Percentiles rank a stretch among this genome's conserved stretches.
Conservation (phyloP, 2,329 filamentous ascomycete genomes). For the Penicillium freii region DNA sequence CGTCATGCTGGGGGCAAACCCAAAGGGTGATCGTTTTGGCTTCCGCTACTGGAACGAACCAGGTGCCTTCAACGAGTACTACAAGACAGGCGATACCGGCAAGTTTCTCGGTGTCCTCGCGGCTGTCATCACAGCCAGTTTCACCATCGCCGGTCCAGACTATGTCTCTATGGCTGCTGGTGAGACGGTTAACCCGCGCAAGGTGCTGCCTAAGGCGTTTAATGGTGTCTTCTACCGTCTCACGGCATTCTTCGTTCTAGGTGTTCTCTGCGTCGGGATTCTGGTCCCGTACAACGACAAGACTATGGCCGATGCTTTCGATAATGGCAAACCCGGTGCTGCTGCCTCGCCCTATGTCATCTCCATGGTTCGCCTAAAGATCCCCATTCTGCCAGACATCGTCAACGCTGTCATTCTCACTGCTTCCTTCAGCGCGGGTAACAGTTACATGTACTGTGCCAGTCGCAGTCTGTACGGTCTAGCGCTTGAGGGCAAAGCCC, state of each 20-base stretch:
- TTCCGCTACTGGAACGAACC: constrained; percentile 68
- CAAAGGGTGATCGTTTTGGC: constrained; percentile 60
- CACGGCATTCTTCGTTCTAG: constrained; percentile 72
- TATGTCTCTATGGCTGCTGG: constrained; percentile 65
- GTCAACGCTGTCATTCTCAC: constrained; percentile 71
- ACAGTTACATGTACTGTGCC: constrained; percentile 67
- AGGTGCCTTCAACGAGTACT: constrained; percentile 67
- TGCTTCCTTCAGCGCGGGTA: constrained; percentile 67
- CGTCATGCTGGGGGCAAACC: constrained; percentile 80
- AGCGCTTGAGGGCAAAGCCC: constrained; percentile 67
- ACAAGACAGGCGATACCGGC: constrained; percentile 65
- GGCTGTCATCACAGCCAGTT: constrained; percentile 69
- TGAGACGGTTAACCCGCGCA: constrained; percentile 68
- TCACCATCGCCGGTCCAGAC: constrained; percentile 66
- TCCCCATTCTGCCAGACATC: constrained; percentile 64
- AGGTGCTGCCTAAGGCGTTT: constrained; percentile 69
- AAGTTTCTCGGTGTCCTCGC: constrained; percentile 72
- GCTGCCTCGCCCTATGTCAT: constrained; percentile 68
- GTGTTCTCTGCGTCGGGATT: constrained; percentile 69
- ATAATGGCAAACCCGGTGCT: constrained; percentile 59
- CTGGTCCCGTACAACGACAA: constrained; percentile 68
- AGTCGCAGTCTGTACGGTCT: constrained; percentile 67
- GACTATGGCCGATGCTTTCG: constrained; percentile 61
- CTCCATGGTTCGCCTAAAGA: constrained; percentile 65
- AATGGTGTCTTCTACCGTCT: constrained; percentile 78